Evolutionary conservation across 176 grass and related monocot species (phyloP).

Genomic region (Hsuehochloa calcarea): DNA sequence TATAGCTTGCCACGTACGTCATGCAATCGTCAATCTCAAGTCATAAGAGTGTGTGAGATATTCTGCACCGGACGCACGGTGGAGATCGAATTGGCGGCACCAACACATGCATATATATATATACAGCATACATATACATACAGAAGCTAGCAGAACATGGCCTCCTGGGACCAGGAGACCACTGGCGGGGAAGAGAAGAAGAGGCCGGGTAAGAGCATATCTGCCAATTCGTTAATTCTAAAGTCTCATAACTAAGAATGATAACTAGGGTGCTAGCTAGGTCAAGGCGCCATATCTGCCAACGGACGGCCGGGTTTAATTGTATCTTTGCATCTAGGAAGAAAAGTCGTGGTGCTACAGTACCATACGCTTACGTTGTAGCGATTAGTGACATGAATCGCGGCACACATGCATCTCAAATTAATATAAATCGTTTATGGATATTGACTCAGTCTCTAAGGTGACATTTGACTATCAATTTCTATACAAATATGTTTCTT

Average conservation of each 20-base stretch:
- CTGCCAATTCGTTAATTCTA: neutral
- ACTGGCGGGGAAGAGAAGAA: neutral
- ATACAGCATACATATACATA: no score
- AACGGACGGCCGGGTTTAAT: neutral
- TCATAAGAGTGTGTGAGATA: neutral
- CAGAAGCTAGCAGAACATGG: no score
- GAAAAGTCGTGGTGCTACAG: no score
- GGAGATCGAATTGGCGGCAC: neutral
- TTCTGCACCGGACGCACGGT: neutral
- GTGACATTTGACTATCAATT: no score
- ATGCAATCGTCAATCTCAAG: slow-evolving; percentile 28
- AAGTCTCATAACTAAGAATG: neutral
- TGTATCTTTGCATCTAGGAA: neutral
- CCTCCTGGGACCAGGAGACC: no score
- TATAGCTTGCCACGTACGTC: neutral
- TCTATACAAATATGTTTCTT: no score
- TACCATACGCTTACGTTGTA: no score
- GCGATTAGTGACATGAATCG: no score
- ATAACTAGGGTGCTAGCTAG: neutral
- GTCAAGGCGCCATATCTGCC: neutral
- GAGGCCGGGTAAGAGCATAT: neutral
- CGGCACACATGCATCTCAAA: no score
- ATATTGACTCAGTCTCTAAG: no score
- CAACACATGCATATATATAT: neutral
- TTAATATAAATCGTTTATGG: no score